These are phyloP conservation scores for Thermochaetoides thermophila DNA, from an alignment of 495 filamentous ascomycete genomes.

Conservation along the genomic window DNA sequence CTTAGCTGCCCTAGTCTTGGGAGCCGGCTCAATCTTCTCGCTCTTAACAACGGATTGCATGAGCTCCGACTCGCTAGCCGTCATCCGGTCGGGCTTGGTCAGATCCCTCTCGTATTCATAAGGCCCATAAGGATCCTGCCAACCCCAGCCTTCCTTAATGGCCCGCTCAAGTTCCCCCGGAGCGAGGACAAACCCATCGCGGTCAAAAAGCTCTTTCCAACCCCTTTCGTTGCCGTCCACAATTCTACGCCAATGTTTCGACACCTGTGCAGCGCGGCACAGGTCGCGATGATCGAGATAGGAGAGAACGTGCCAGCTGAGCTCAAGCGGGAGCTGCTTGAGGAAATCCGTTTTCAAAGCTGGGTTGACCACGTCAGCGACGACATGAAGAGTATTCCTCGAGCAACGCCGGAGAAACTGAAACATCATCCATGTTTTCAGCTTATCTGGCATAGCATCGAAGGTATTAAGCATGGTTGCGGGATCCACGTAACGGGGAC, in stretches of 20 bases:
- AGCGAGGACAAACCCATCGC: constrained; percentile 63
- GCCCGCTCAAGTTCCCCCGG: constrained; percentile 75
- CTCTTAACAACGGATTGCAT: constrained; percentile 21
- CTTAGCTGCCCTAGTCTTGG: constrained; percentile 20
- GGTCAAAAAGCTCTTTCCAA: constrained; percentile 87
- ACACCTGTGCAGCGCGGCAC: constrained; percentile 85
- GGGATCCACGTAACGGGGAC: constrained; percentile 42
- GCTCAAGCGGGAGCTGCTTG: constrained; percentile 64
- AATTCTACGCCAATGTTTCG: constrained; percentile 80
- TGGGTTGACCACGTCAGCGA: constrained; percentile 87
- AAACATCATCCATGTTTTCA: constrained; percentile 93
- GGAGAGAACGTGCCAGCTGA: constrained; percentile 73
- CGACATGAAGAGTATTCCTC: constrained; percentile 78
- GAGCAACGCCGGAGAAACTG: constrained; percentile 80
- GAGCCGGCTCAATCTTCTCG: constrained; percentile 15
- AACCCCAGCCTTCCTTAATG: constrained; percentile 95
- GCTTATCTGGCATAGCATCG: constrained; percentile 70
- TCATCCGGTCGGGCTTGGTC: constrained; percentile 33
- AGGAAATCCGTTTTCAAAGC: constrained; percentile 94
- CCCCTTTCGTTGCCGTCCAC: constrained; percentile 85
- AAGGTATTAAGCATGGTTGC: constrained; percentile 78
- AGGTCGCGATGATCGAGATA: constrained; percentile 79
- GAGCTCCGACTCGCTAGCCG: constrained; percentile 34
- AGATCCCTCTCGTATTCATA: constrained; percentile 73
- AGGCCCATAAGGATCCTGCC: constrained; percentile 69